Evolutionary conservation across 345 rosid genomes (phyloP).

Genomic region (Theobroma cacao): DNA sequence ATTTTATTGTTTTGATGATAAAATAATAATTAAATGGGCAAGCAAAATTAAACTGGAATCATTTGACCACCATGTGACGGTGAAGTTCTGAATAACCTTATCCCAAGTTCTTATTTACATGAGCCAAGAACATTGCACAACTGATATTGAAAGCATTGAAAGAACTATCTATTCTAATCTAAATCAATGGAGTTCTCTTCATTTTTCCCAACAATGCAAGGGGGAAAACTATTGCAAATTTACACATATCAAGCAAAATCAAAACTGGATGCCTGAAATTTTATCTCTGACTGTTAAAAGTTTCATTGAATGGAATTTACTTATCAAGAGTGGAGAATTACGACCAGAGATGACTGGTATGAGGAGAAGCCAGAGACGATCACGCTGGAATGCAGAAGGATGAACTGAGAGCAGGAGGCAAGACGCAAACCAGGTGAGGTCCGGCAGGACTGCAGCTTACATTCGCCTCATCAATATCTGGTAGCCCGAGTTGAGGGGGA

Average conservation of each 20-base stretch:
- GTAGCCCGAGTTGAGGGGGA: conserved; percentile 76
- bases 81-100: no score
- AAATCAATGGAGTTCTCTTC: conserved; percentile 5
- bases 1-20: no score
- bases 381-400: conserved; percentile 73
- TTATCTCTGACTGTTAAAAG: not conserved
- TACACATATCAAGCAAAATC: conserved; percentile 12
- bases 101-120: not conserved
- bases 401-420: conserved; percentile 88
- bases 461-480: conserved; percentile 58
- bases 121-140: not conserved
- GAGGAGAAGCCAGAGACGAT: conserved; percentile 8
- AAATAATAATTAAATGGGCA: no score
- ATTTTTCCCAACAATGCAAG: not conserved
- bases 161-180: conserved; percentile 10
- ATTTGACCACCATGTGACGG: no score
- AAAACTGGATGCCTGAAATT: conserved; percentile 13
- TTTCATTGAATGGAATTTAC: not conserved
- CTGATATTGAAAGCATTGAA: not conserved
- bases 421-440: conserved; percentile 83
- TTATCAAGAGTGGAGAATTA: conserved; percentile 4
- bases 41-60: no score
- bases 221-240: conserved; percentile 4
- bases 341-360: not conserved
- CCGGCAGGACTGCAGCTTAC: conserved; percentile 86